Evolutionary conservation across 1,139 yeast species (phyloP), one percentile per base, ranked within the genome.

Genomic region (Debaryomycetaceae sp.): DNA sequence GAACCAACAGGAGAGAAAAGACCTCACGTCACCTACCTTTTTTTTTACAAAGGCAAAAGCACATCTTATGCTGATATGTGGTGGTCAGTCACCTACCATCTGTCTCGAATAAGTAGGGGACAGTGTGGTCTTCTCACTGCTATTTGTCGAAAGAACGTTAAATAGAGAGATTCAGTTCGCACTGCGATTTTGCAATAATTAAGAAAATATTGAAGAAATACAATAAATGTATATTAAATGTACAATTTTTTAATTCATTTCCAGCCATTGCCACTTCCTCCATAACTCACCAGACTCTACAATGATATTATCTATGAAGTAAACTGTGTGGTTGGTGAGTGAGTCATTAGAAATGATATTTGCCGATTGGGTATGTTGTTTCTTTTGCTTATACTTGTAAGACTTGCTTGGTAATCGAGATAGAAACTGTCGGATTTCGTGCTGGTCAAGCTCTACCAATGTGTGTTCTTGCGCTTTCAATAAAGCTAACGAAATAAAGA

Each of bases 221-320:
- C 20, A 17, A 17, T 17, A 17, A 17, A 17, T 17, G 20, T 17
- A 17, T 8, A 27, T 8, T 8, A 27, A 27, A 27, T 27, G 31
- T 27, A 27, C 31, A 11, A 8, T 27, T 8, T 73, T 76, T 40
- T 81, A 87, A 55, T 78, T 72, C 68, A 81, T 70, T 58, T 84
- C 91, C 57, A 76, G 69, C 83, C 90, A 86, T 38, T 86, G 68
- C 90, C 95, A 87, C 54, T 84, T 84, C 49, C 96, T 73, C 96
- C 96, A 89, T 42, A 87, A 71, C 56, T 87, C 95, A 14, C 96
- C 96, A 2, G 96, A 91, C 61, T 86, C 95, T 42, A 69, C 68
- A 38, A 89, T 73, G 33, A 89, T 77, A 50, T 81, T 81, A 55
- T 85, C 91, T 61, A 84, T 80, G 58, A 83, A 88, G 53, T 76